phyloP scores from a whole-genome alignment of 2,329 filamentous ascomycete species.

The Didymella arachidicola region DNA sequence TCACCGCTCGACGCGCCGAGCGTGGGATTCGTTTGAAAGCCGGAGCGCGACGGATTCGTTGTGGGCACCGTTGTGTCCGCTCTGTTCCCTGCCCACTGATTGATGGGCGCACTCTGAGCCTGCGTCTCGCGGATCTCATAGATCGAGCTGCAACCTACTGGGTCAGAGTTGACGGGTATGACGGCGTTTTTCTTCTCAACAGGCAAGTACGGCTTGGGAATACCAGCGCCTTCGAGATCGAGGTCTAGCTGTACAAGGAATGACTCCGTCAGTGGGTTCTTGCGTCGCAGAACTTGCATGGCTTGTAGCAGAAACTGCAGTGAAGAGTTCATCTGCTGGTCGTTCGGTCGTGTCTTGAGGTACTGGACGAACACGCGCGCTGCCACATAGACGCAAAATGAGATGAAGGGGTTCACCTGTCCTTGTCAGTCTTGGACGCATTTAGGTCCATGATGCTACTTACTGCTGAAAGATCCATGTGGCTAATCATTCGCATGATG shows the following conservation, averaged over 20 bases:
- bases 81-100: constrained; percentile 37
- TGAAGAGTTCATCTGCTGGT: constrained; percentile 78
- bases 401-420: constrained; percentile 94
- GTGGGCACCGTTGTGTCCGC: background rate
- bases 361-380: constrained; percentile 96
- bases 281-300: constrained; percentile 86
- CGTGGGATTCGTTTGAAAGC: constrained; percentile 16
- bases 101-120: constrained; percentile 33
- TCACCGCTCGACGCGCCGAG: constrained; percentile 35
- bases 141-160: constrained; percentile 42
- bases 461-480: constrained; percentile 84
- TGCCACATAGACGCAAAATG: constrained; percentile 95
- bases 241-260: constrained; percentile 94
- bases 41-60: background rate
- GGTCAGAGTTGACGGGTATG: constrained; percentile 37
- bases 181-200: constrained; percentile 22
- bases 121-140: constrained; percentile 48
- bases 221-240: constrained; percentile 78
- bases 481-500: constrained; percentile 94
- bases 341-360: constrained; percentile 89
- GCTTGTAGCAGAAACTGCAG: constrained; percentile 89
- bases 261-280: constrained; percentile 91
- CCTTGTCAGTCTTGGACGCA: constrained; percentile 26
- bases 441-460: constrained; percentile 44
- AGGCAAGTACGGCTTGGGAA: constrained; percentile 59